Conservation (phyloP, 2,329 filamentous ascomycete genomes). For the Botrytis elliptica region DNA sequence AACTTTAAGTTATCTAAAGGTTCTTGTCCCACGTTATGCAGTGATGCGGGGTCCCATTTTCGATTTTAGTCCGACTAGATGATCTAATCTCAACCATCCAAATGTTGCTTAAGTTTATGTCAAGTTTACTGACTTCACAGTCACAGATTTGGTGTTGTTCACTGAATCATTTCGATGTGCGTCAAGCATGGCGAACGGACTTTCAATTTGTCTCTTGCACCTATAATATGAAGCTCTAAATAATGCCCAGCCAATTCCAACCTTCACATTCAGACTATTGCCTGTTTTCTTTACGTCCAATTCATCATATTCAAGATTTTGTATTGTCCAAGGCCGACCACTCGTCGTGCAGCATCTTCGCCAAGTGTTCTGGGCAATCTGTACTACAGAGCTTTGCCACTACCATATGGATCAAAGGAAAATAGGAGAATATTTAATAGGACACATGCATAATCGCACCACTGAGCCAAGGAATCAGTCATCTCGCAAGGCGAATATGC, state of each 20-base stretch:
- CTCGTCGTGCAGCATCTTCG: background rate
- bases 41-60: background rate
- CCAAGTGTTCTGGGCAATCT: conserved; percentile 6
- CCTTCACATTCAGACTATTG: background rate
- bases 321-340: background rate
- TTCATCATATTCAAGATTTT: background rate
- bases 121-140: background rate
- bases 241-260: background rate
- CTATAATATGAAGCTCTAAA: background rate
- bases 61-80: background rate
- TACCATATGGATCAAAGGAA: background rate
- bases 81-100: background rate
- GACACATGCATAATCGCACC: background rate
- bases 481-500: conserved; percentile 1
- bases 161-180: background rate
- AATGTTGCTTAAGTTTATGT: background rate
- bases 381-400: background rate
- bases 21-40: background rate
- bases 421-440: background rate
- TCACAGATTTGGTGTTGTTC: background rate
- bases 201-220: background rate
- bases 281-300: background rate
- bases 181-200: background rate
- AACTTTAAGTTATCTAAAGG: background rate
- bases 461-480: background rate